Evolutionary conservation across 2,329 filamentous ascomycete species (phyloP), one percentile per base, ranked within the genome.

Genomic region (Aureobasidium sp.): DNA sequence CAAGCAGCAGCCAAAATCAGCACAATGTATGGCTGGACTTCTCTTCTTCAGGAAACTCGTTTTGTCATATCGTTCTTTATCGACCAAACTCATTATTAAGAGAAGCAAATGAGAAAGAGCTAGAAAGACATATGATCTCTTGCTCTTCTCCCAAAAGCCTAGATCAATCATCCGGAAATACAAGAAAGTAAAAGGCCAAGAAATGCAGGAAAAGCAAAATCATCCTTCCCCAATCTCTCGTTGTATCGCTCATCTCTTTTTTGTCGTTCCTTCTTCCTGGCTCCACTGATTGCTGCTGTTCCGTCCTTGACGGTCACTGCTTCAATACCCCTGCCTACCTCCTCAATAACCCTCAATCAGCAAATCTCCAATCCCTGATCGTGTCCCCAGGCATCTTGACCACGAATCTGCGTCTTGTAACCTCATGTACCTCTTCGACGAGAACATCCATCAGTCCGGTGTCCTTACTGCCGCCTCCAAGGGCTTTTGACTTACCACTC

Each of bases 321-420:
- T 41, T 20, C 22, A 1, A 25, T 20, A 12, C 25, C 12, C 17
- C 20, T 7, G 47, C 5, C 47, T 14, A 11, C n/a, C 22, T 15
- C 51, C 17, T 29, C 51, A n/a, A 4, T n/a, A 53, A 11, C 51
- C 34, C 36, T 55, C 51, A 42, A 17, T 55, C 36, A n/a, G n/a
- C n/a, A 5, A 55, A 25, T 3, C 25, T 37, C 20, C 22, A 55
- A 2, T 55, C 36, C 5, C 25, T 31, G 37, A 42, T 17, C 25
- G 29, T 55, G 22, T 60, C 45, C 15, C 22, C 25, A 17, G 57
- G 57, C 57, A 60, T 51, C 45, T 60, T 60, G 25, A 60, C 45
- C 17, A 41, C 17, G 25, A 27, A 49, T 12, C 36, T 42, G 1
- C 45, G 22, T 22, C 34, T 49, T 1, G 45, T 60, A 4, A 60